Percentiles rank a stretch among this genome's conserved stretches.
Evolutionary conservation across 2,329 filamentous ascomycete genomes (phyloP).

Genomic region (Xylariaceae sp.): DNA sequence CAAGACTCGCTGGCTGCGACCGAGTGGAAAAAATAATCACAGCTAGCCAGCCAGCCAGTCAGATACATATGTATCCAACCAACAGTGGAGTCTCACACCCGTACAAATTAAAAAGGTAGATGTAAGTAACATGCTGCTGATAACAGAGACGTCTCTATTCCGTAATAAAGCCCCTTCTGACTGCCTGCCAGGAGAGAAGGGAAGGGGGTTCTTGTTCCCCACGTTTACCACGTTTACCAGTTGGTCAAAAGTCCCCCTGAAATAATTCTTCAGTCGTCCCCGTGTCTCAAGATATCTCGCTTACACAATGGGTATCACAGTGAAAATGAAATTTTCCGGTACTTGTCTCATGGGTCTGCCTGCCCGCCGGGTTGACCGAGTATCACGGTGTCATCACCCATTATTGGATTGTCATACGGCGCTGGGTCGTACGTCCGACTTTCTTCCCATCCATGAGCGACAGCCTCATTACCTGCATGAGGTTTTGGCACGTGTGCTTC

Average conservation of each 20-base stretch:
- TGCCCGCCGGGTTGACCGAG: neutral
- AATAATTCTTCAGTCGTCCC: neutral
- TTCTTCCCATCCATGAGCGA: conserved; percentile 2
- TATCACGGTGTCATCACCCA: neutral
- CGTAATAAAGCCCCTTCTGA: neutral
- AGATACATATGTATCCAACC: conserved; percentile 4
- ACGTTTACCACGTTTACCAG: neutral
- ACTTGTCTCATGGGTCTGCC: neutral
- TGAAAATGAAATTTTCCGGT: neutral
- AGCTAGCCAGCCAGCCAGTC: neutral
- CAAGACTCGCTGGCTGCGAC: neutral
- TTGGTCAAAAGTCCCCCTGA: neutral
- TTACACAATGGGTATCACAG: neutral
- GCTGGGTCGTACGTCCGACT: conserved; percentile 5
- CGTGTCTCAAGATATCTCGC: neutral
- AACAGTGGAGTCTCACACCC: neutral
- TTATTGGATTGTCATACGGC: neutral
- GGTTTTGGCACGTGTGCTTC: conserved; percentile 11
- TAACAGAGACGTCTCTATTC: neutral
- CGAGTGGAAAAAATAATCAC: neutral
- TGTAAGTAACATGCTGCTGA: neutral
- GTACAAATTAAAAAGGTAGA: neutral
- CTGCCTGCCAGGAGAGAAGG: neutral
- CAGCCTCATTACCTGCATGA: conserved; percentile 13
- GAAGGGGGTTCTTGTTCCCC: neutral